phyloP scores from a whole-genome alignment of 2,329 filamentous ascomycete genomes.

The Chalara sp. region DNA sequence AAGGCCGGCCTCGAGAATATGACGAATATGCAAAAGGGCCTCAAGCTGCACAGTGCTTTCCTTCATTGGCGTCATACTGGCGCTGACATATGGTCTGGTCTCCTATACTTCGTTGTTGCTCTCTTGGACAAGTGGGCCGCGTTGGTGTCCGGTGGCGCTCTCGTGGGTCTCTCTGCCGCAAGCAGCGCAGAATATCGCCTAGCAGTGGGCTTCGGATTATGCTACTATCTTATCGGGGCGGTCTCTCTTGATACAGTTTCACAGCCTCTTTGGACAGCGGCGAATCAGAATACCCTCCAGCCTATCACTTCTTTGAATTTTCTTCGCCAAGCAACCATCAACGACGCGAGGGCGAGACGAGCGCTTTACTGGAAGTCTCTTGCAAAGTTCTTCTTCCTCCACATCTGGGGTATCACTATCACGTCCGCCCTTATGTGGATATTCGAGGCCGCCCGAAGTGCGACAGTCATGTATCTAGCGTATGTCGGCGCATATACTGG shows the following conservation, averaged over 20 bases:
- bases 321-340: constrained; percentile 3
- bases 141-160: constrained; percentile 19
- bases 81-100: constrained; percentile 41
- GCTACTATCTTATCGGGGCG: constrained; percentile 34
- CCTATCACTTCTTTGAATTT: constrained; percentile 5
- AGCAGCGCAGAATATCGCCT: constrained; percentile 32
- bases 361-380: constrained; percentile 26
- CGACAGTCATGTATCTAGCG: constrained; percentile 40
- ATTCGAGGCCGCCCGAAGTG: constrained; percentile 35
- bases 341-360: constrained; percentile 27
- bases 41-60: constrained; percentile 27
- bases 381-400: constrained; percentile 39
- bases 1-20: constrained; percentile 27
- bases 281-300: constrained; percentile 4
- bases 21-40: constrained; percentile 24
- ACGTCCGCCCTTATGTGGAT: constrained; percentile 41
- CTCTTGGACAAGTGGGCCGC: constrained; percentile 28
- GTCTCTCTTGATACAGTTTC: constrained; percentile 29
- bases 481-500: constrained; percentile 33
- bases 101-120: constrained; percentile 27
- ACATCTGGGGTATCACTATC: constrained; percentile 28
- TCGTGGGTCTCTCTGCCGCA: constrained; percentile 28
- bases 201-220: constrained; percentile 34
- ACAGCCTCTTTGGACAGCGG: constrained; percentile 4
- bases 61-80: constrained; percentile 26